Percentiles rank a stretch among this genome's conserved stretches.
Evolutionary conservation across 73 alveolate species (phyloP).

Genomic region (Paramecium tetraurelia): DNA sequence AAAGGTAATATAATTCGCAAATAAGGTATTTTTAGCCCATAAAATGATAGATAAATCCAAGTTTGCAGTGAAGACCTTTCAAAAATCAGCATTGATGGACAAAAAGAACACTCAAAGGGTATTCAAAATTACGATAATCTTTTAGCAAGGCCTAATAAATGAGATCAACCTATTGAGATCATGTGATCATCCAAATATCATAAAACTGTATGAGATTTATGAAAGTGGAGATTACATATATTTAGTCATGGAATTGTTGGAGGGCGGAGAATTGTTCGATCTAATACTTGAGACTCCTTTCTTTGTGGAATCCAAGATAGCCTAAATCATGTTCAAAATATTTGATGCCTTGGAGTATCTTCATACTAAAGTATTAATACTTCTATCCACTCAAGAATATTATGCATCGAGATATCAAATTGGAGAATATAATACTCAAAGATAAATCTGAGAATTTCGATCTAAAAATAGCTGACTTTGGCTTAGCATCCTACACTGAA

Average conservation of each 20-base stretch:
- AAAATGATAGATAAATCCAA: not conserved
- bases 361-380: slow-evolving; percentile 53
- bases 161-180: slow-evolving; percentile 35
- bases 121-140: not conserved
- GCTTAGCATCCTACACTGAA: slow-evolving; percentile 62
- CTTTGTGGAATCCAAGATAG: not conserved
- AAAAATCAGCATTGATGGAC: not conserved
- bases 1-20: not conserved
- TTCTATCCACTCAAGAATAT: slow-evolving; percentile 67
- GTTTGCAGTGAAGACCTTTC: slow-evolving; percentile 35
- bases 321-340: not conserved
- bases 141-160: not conserved
- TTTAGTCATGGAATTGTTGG: slow-evolving; percentile 46
- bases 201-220: slow-evolving; percentile 52
- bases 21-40: slow-evolving; percentile 8
- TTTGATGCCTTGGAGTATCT: slow-evolving; percentile 38
- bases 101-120: not conserved
- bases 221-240: slow-evolving; percentile 47
- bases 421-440: slow-evolving; percentile 78
- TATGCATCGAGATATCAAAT: slow-evolving; percentile 87
- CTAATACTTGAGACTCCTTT: not conserved
- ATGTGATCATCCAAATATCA: slow-evolving; percentile 57
- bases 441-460: slow-evolving; percentile 72
- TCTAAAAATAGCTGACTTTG: slow-evolving; percentile 84
- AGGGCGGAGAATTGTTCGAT: slow-evolving; percentile 62